phyloP scores from a whole-genome alignment of 1,284 basidiomycete genomes.

The Malassezia sympodialis region DNA sequence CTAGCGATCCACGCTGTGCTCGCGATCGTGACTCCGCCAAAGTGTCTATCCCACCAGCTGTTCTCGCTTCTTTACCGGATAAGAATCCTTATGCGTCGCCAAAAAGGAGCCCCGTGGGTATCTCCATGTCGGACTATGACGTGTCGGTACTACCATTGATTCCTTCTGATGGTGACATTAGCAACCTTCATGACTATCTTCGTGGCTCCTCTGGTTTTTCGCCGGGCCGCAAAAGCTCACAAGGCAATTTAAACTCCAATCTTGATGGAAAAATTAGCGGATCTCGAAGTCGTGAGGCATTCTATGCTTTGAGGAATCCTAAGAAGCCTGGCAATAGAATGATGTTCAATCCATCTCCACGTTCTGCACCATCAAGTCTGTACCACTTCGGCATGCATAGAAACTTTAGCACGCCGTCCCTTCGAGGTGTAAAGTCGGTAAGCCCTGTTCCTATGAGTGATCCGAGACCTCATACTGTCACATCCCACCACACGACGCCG shows the following conservation, averaged over 20 bases:
- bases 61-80: background rate
- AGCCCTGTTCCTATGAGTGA: background rate
- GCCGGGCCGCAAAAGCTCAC: too few species aligned
- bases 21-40: background rate
- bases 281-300: background rate
- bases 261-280: background rate
- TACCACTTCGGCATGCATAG: background rate
- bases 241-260: background rate
- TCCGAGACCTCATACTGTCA: background rate
- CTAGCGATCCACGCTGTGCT: background rate
- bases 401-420: conserved; percentile 3
- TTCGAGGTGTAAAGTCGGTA: background rate
- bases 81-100: background rate
- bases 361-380: background rate
- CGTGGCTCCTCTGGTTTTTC: background rate
- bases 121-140: background rate
- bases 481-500: background rate
- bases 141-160: conserved; percentile 13
- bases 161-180: conserved; percentile 6
- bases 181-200: conserved; percentile 5
- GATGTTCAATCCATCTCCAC: background rate
- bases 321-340: background rate
- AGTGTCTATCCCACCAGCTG: conserved; percentile 7
- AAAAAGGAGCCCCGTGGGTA: background rate
- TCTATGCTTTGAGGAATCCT: background rate